Evolutionary conservation across 148 eudicot species (phyloP), one percentile per base, ranked within the genome.

Genomic region (Vaccinium corymbosum): DNA sequence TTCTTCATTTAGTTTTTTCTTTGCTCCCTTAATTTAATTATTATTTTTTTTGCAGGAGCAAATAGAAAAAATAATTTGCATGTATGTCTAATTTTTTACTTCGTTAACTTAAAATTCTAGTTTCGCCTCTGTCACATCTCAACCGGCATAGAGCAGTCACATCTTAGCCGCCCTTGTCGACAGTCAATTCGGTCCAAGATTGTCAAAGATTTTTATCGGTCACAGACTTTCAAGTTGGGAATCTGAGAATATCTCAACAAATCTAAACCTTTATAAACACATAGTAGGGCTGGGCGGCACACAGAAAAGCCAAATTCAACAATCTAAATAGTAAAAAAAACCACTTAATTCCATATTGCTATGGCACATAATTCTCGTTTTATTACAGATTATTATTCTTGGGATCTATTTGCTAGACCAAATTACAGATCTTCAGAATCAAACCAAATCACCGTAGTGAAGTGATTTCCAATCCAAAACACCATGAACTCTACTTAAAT

Each of bases 401-500:
- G 35, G 15, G 19, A 5, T 80, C 20, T 80, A 16, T 80, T 35
- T 11, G 66, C 64, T 32, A 79, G 46, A 79, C 42, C 81, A 53
- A 79, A 55, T 79, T 59, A 55, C 64, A 79, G 7, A 17, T 14
- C 49, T 29, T 78, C 64, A 7, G 1, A 29, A 35, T 32, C 42
- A 7, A 51, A 77, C 59, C 38, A 19, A n/a, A 81, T 15, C 25
- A 25, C 50, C 71, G 42, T 50, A 61, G 72, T 32, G 42, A 6
- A 9, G 12, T 50, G 17, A 32, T 32, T 52, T 2, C 32, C 68
- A 79, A 55, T 50, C 76, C 49, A 51, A 42, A 42, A 32, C 49
- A 46, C 81, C 64, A 56, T 79, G 32, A 79, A 12, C 81, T 79
- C 81, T 56, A 79, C 29, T 55, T 56, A 1, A 55, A 56, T 2